Evolutionary conservation across 805 yeast genomes (phyloP).

Genomic region (Alloascoidea africana): DNA sequence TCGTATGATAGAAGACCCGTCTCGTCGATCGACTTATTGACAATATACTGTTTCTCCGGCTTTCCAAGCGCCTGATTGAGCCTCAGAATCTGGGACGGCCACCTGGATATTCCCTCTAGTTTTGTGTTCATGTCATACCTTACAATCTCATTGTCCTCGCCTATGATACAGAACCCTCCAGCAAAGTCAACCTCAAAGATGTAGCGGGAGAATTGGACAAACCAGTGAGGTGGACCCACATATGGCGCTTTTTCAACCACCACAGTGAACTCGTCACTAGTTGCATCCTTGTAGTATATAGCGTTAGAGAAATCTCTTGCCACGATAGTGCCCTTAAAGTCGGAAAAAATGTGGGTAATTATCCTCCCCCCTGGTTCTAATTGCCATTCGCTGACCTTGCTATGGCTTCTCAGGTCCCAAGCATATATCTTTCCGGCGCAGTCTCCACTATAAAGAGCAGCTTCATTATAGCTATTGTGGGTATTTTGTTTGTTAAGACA

Average conservation of each 20-base stretch:
- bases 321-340: slow-evolving; percentile 1
- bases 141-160: background rate
- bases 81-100: background rate
- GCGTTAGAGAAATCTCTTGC: background rate
- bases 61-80: too few species aligned
- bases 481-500: background rate
- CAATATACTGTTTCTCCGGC: background rate
- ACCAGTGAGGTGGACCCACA: background rate
- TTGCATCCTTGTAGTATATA: background rate
- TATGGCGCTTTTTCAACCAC: background rate
- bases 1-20: background rate
- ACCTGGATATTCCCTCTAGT: too few species aligned
- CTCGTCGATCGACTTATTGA: background rate
- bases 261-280: background rate
- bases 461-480: background rate
- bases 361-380: background rate
- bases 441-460: background rate
- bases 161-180: background rate
- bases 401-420: background rate
- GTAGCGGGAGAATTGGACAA: too few species aligned
- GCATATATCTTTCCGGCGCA: background rate
- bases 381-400: background rate
- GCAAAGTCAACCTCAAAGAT: background rate
- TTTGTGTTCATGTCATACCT: background rate
- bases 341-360: background rate